Evolutionary conservation across 768 basidiomycete genomes (phyloP).

Genomic region (Tulasnella sp.): DNA sequence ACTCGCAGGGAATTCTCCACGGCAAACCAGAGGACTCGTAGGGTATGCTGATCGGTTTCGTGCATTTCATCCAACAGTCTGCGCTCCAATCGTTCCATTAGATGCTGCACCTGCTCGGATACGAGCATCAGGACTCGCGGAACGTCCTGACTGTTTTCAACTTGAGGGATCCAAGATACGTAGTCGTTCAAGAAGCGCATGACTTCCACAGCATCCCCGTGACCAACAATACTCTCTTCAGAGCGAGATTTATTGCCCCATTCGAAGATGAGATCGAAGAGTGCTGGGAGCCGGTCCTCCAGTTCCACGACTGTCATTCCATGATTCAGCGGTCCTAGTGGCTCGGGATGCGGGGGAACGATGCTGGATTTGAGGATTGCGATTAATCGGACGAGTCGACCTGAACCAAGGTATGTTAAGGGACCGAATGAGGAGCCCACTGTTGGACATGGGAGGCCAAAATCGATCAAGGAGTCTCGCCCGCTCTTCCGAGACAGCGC

Average conservation of each 20-base stretch:
- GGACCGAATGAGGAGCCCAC: constrained; percentile 46
- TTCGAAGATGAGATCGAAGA: constrained; percentile 44
- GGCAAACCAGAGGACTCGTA: constrained; percentile 54
- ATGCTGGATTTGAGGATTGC: constrained; percentile 31
- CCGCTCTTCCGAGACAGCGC: constrained; percentile 18
- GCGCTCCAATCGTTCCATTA: constrained; percentile 37
- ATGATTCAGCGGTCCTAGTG: constrained; percentile 29
- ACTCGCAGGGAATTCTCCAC: constrained; percentile 49
- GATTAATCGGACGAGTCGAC: constrained; percentile 52
- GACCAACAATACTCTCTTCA: neutral
- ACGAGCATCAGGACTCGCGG: constrained; percentile 31
- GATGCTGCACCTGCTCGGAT: constrained; percentile 33
- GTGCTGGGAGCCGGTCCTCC: constrained; percentile 29
- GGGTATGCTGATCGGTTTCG: neutral
- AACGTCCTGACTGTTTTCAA: constrained; percentile 26
- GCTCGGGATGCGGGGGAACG: constrained; percentile 30
- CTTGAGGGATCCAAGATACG: constrained; percentile 39
- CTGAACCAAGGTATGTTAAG: constrained; percentile 51
- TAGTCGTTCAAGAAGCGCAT: constrained; percentile 40
- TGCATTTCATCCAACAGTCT: constrained; percentile 31
- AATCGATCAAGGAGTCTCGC: constrained; percentile 37
- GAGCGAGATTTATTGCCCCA: constrained; percentile 21
- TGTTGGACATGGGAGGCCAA: constrained; percentile 43
- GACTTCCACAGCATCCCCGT: constrained; percentile 20
- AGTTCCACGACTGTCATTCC: constrained; percentile 42